Base-by-base conservation (phyloP, 2,329 filamentous ascomycete genomes). In the Trichocomaceae sp. region DNA sequence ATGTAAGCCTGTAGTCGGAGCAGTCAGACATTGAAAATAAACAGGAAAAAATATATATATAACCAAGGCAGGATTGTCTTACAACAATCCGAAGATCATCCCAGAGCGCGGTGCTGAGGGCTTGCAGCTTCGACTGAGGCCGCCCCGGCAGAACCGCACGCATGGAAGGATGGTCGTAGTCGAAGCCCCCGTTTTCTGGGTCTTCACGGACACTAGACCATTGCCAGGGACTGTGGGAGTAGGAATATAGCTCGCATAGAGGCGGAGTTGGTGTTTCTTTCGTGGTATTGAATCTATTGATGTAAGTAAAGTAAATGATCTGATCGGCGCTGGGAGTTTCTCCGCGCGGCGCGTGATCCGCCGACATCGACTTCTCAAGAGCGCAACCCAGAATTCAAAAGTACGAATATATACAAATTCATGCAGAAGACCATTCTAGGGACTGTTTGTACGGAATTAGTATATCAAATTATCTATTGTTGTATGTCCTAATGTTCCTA, bases 141-240 rank as follows among this genome's bases (percentile, higher is more conserved):
- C 85, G 83, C 70, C 88, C 88, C 60, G 89, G 89, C 64, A 91
- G 80, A 74, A 91, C 83, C 69, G 83, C 82, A 79, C 85, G 84
- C 87, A 90, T 90, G 71, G 75, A 83, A 70, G 67, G 67, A 68
- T 63, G 61, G 59, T 61, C 29, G 48, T 31, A 22, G 56, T 57
- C 45, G 61, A 59, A 51, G 57, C 55, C 54, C 59, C 62, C 61
- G 61, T 60, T 63, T 35, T 46, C 33, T 56, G 48, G 47, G 52
- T 45, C 47, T 54, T 54, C 52, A 19, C 39, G 39, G 22, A 50
- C 50, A 55, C 62, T 66, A 70, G 61, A 71, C 63, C 69, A 72
- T 72, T 64, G 63, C 67, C 53, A 51, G 49, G 20, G 33, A 22
- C 8, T 37, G 46, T 52, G 13, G 2, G 12, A 15, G 19, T 19